Evolutionary conservation across 371 early-diverging fungal species (phyloP).

Genomic region (Rhizopus delemar): DNA sequence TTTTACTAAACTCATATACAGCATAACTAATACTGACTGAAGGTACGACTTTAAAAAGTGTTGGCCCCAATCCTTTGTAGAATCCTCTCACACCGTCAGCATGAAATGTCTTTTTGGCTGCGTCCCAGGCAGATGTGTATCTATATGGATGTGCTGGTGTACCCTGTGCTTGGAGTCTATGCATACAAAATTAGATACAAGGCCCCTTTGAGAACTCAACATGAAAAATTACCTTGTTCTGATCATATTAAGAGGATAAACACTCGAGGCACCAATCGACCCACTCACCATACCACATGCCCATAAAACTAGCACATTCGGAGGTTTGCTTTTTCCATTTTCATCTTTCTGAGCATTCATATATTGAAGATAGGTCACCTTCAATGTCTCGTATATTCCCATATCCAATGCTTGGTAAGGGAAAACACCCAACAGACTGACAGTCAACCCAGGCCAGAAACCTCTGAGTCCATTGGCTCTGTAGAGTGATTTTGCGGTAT

Average conservation of each 20-base stretch:
- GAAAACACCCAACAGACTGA: slow-evolving; percentile 72
- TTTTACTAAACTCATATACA: slow-evolving; percentile 64
- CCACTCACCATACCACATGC: slow-evolving; percentile 77
- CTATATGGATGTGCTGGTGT: slow-evolving; percentile 74
- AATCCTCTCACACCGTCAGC: slow-evolving; percentile 81
- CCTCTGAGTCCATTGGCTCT: slow-evolving; percentile 61
- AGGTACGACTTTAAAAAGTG: slow-evolving; percentile 73
- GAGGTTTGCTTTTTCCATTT: slow-evolving; percentile 32
- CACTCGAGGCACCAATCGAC: slow-evolving; percentile 69
- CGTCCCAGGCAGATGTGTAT: slow-evolving; percentile 73
- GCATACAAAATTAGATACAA: not conserved
- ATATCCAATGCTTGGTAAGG: slow-evolving; percentile 84
- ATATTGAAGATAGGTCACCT: slow-evolving; percentile 65
- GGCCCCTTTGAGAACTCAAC: not conserved
- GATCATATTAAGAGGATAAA: slow-evolving; percentile 80
- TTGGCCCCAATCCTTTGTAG: slow-evolving; percentile 87
- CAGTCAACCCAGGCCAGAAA: slow-evolving; percentile 76
- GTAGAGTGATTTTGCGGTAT: slow-evolving; percentile 64
- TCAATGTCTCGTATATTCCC: slow-evolving; percentile 74
- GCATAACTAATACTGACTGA: slow-evolving; percentile 68
- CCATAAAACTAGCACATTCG: slow-evolving; percentile 61
- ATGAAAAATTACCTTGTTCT: slow-evolving; percentile 66
- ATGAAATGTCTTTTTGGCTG: slow-evolving; percentile 65
- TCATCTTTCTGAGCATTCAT: slow-evolving; percentile 42
- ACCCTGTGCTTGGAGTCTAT: slow-evolving; percentile 83